Conservation (phyloP, 1,139 yeast genomes). For the Taphrina pruni region DNA sequence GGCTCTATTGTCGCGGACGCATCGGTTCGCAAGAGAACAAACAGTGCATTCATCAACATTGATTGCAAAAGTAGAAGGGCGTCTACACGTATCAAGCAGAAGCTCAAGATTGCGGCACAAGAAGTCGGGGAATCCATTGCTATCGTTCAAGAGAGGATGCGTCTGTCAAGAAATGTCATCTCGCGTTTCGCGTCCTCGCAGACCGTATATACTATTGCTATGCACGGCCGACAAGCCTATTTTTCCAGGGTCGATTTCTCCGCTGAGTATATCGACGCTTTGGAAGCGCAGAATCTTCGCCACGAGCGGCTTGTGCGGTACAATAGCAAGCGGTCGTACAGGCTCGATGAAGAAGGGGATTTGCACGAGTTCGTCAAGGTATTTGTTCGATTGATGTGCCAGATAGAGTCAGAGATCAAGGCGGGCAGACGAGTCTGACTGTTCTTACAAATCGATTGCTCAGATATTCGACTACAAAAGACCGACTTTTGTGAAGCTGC, state of each 20-base stretch:
- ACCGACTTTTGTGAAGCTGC: no score
- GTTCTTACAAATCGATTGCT: no score
- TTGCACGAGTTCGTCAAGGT: not conserved
- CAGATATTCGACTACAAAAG: no score
- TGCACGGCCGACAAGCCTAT: conserved; percentile 5
- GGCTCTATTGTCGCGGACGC: not conserved
- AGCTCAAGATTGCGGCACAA: not conserved
- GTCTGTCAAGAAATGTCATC: not conserved
- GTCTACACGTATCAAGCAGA: not conserved
- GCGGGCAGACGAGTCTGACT: not conserved
- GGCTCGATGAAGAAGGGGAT: not conserved
- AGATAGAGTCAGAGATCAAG: not conserved
- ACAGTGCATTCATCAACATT: not conserved
- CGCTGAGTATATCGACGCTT: not conserved
- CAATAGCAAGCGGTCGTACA: not conserved
- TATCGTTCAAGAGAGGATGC: not conserved
- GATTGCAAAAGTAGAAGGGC: not conserved
- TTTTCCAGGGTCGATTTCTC: not conserved
- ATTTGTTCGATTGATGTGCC: not conserved
- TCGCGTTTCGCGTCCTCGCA: not conserved
- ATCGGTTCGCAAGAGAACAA: not conserved
- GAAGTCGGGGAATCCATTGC: not conserved
- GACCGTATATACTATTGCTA: not conserved
- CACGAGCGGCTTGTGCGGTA: not conserved
- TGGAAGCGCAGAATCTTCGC: not conserved